These are phyloP conservation scores for Endoconidiophora laricicola DNA, from an alignment of 2,329 filamentous ascomycete genomes.

Conservation along the genomic window DNA sequence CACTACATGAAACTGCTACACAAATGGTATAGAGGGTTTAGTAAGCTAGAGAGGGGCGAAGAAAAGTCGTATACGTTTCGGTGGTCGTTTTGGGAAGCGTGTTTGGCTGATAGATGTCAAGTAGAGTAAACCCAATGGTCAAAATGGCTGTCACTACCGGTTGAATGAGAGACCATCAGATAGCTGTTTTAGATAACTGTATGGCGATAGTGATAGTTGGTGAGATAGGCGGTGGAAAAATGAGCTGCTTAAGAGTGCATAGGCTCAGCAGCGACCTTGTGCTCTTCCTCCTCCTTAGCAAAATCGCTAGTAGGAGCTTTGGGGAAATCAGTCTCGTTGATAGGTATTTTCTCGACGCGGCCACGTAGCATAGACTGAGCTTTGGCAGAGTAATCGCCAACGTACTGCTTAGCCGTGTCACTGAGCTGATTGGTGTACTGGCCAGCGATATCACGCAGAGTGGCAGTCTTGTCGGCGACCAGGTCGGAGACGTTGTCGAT, in stretches of 20 bases:
- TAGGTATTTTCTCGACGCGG: conserved; percentile 27
- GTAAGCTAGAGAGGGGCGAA: too few species aligned
- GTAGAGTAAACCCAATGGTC: too few species aligned
- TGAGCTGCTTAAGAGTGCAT: conserved; percentile 3
- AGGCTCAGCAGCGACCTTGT: conserved; percentile 5
- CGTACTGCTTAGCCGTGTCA: conserved; percentile 48
- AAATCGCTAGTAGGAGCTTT: conserved; percentile 23
- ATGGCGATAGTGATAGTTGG: too few species aligned
- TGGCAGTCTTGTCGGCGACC: conserved; percentile 44
- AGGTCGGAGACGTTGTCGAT: conserved; percentile 40
- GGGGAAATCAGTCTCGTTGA: conserved; percentile 21
- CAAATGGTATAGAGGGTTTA: too few species aligned
- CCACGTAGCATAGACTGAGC: conserved; percentile 46
- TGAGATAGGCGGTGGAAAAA: neutral
- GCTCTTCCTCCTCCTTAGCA: conserved; percentile 1
- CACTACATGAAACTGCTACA: too few species aligned
- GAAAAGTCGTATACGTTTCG: too few species aligned
- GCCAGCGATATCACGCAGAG: conserved; percentile 43
- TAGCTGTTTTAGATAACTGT: too few species aligned
- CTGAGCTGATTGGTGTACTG: conserved; percentile 49
- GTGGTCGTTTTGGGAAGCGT: too few species aligned
- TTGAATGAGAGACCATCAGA: too few species aligned
- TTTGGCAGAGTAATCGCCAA: conserved; percentile 51
- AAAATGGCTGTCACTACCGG: too few species aligned
- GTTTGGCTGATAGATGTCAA: too few species aligned